Evolutionary conservation across 225 moss, liverwort and hornwort genomes (phyloP).

Genomic region (Anthoceros angustus): DNA sequence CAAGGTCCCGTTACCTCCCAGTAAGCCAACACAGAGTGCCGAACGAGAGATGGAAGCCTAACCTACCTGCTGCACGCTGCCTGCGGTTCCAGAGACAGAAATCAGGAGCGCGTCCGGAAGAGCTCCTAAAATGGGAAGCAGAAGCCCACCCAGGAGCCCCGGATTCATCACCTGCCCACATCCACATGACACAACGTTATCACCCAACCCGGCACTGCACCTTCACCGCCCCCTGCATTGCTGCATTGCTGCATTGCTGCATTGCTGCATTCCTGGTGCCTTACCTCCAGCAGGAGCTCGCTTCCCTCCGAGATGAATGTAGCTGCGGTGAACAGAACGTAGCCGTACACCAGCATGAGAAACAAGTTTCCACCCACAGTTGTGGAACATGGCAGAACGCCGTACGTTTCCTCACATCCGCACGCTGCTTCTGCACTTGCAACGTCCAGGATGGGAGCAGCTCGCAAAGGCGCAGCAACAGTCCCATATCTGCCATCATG

Average conservation of each 20-base stretch:
- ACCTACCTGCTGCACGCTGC: conserved; percentile 50
- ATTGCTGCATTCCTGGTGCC: not conserved
- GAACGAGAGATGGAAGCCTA: not conserved
- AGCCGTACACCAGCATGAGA: conserved; percentile 59
- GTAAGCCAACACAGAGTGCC: not conserved
- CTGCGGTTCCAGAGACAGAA: conserved; percentile 61
- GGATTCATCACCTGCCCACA: conserved; percentile 74
- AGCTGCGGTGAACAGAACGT: conserved; percentile 57
- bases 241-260: not conserved
- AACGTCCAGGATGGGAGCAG: not conserved
- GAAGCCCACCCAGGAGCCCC: conserved; percentile 63
- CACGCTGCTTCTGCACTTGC: conserved; percentile 20
- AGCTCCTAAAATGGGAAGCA: conserved; percentile 67
- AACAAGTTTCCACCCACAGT: conserved; percentile 75
- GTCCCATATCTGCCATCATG: too few relatives aligned
- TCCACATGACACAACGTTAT: not conserved
- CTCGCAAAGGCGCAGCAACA: not conserved
- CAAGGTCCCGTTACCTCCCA: not conserved
- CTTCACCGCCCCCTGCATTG: not conserved
- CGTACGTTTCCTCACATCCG: conserved; percentile 63
- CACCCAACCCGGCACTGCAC: not conserved
- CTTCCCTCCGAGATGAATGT: conserved; percentile 89
- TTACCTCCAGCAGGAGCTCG: conserved; percentile 83
- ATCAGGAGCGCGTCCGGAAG: conserved; percentile 84
- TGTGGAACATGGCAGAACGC: conserved; percentile 65